Evolutionary conservation across 768 basidiomycete species (phyloP).

Genomic region (Pluteus cervinus): DNA sequence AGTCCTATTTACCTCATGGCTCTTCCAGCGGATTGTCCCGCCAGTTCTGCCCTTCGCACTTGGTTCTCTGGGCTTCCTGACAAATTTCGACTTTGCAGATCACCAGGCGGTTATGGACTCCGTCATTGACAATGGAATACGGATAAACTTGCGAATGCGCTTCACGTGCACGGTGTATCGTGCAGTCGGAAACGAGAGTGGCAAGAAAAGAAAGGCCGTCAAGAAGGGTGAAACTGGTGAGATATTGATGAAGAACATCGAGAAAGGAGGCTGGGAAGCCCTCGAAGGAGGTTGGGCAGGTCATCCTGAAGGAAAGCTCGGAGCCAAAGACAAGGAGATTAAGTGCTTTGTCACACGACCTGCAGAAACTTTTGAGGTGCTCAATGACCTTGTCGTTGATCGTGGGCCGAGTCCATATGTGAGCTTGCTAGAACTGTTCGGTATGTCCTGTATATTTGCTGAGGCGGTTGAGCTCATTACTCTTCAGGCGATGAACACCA

Average conservation of each 20-base stretch:
- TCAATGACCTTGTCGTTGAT: constrained; percentile 98
- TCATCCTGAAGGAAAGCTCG: constrained; percentile 37
- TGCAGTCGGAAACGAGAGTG: constrained; percentile 70
- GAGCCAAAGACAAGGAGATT: constrained; percentile 87
- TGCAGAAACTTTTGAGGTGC: constrained; percentile 90
- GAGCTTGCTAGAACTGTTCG: constrained; percentile 91
- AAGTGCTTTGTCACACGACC: constrained; percentile 96
- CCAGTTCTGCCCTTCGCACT: constrained; percentile 96
- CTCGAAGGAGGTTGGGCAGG: constrained; percentile 74
- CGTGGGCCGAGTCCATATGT: constrained; percentile 98
- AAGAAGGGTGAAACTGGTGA: constrained; percentile 94
- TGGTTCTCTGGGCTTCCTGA: constrained; percentile 95
- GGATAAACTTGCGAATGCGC: constrained; percentile 97
- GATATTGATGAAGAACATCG: constrained; percentile 93
- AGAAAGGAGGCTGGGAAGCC: constrained; percentile 92
- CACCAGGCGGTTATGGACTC: constrained; percentile 82
- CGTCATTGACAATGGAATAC: constrained; percentile 86
- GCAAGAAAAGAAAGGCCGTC: constrained; percentile 70
- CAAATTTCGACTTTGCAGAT: constrained; percentile 91
- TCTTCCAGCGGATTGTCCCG: constrained; percentile 98
- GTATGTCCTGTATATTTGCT: constrained; percentile 39
- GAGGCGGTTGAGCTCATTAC: not conserved
- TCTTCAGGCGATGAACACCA: constrained; percentile 91
- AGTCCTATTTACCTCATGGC: constrained; percentile 97
- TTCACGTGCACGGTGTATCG: constrained; percentile 99